Evolutionary conservation across 192 early-diverging fungal genomes (phyloP), one percentile per base, ranked within the genome.

Genomic region (Funneliformis geosporum): DNA sequence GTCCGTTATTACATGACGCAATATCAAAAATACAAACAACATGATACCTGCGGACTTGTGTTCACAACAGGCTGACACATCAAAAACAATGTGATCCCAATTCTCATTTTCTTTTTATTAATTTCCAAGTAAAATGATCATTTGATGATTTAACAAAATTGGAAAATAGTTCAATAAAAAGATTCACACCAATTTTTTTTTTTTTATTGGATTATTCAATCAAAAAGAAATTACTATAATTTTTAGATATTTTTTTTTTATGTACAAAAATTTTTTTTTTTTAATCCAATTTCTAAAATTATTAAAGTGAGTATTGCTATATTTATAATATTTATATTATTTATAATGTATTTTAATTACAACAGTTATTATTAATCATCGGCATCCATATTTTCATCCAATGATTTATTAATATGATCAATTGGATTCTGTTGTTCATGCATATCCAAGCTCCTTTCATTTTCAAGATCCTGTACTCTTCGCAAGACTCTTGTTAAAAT

Each of bases 401-500:
- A 5, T 55, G 21, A 21, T 55, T 55, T 55, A 55, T 55, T 55
- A 55, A 21, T 21, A 14, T 4, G 50, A 55, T 55, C 50, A 55
- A 16, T 55, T 55, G 50, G 21, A 55, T 55, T 55, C 50, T 55
- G 50, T 55, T 55, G 50, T 16, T 55, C 50, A 21, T 55, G 50
- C 50, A 7, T 55, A 16, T 18, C 21, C 16, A 55, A 21, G 16
- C 21, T 55, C 18, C 18, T 55, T 55, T 55, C 50, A 1, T 55
- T 55, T 55, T 55, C 50, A 55, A 55, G 50, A 55, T 55, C 50
- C 21, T 55, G 50, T 55, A 18, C 50, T n/a, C 50, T 55, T 55
- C 50, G 16, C 64, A 68, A 68, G 39, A 18, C 84, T 33, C 85
- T 75, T 28, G 90, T 89, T 14, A 89, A 84, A 60, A 92, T 79